phyloP scores from a whole-genome alignment of 2,329 filamentous ascomycete species.

The Aspergillus uvarum region DNA sequence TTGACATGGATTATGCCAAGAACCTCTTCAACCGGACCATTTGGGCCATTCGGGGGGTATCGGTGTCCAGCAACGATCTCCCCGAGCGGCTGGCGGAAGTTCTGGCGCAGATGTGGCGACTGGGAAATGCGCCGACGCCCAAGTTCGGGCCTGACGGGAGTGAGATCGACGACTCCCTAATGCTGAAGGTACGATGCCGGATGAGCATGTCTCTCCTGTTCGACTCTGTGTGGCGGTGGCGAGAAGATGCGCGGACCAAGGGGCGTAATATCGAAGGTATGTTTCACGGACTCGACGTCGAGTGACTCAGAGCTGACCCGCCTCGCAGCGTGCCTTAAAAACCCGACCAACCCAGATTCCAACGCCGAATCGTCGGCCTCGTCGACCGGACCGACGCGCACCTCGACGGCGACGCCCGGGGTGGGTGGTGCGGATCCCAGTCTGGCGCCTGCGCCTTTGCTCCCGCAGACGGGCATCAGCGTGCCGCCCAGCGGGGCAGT shows the following conservation, averaged over 20 bases:
- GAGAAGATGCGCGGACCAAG: conserved; percentile 65
- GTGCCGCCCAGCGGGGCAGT: conserved; percentile 28
- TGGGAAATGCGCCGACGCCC: conserved; percentile 38
- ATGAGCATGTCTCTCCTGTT: conserved; percentile 68
- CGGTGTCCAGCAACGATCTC: conserved; percentile 62
- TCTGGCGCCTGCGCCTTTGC: conserved; percentile 39
- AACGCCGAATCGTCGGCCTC: conserved; percentile 70
- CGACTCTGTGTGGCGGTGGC: conserved; percentile 68
- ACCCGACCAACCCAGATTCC: conserved; percentile 82
- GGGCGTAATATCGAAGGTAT: conserved; percentile 71
- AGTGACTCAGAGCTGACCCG: conserved; percentile 12
- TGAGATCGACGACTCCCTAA: conserved; percentile 49
- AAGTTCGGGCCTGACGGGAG: conserved; percentile 27
- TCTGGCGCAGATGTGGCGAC: conserved; percentile 64
- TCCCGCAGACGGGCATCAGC: conserved; percentile 34
- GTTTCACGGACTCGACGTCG: background rate
- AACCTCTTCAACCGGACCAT: conserved; percentile 60
- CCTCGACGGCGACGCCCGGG: conserved; percentile 37
- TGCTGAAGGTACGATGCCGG: conserved; percentile 64
- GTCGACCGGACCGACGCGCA: conserved; percentile 52
- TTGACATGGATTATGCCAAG: conserved; percentile 57
- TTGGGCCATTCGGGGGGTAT: conserved; percentile 59
- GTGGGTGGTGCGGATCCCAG: conserved; percentile 45
- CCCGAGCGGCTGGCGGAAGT: conserved; percentile 65
- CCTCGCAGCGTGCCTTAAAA: conserved; percentile 66